Base-by-base conservation (phyloP, 75 land plant species). In the Sequoiadendron giganteum region DNA sequence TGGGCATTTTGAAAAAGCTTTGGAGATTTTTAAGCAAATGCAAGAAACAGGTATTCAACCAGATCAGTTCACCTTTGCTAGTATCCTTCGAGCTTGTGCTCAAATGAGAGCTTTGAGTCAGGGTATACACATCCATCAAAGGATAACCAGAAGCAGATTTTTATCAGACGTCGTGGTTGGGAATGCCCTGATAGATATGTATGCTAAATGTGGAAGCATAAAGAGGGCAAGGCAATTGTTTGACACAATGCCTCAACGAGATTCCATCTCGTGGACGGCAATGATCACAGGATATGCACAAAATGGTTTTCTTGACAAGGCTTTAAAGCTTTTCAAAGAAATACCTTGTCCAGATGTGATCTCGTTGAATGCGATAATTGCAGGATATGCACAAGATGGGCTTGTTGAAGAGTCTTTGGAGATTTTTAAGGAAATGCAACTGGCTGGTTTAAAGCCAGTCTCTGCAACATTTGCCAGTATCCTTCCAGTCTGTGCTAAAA, bases 401-500 rank as follows among this genome's bases (percentile, higher is more conserved):
- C 16, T 36, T 32, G 30, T 52, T 48, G 32, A 39, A 16, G 47
- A 87, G 11, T 85, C 88, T 8, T 40, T 87, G 16, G 56, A 45
- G 15, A 42, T 82, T 6, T 82, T 87, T 45, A 47, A 81, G 56
- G 47, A 82, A 49, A 87, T 87, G 88, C 38, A 54, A 39, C 3
- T 15, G 19, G 39, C 32, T 11, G 85, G 84, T 34, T 0, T 79
- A 13, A 78, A 49, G 54, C 88, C 55, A 52, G 55, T 14, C 55
- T 52, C 55, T 52, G 55, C 55, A 52, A 52, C 55, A 52, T 52
- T 52, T 52, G 55, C 55, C 55, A 52, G 55, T 52, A 30, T 88
- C 47, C 89, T 88, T n/a, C 55, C 86, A 40, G 88, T 86, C 30
- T 88, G 89, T 55, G 87, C 88, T 11, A 85, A 47, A 7, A 47